Conservation (phyloP, 805 yeast genomes). For the Lachancea quebecensis region DNA sequence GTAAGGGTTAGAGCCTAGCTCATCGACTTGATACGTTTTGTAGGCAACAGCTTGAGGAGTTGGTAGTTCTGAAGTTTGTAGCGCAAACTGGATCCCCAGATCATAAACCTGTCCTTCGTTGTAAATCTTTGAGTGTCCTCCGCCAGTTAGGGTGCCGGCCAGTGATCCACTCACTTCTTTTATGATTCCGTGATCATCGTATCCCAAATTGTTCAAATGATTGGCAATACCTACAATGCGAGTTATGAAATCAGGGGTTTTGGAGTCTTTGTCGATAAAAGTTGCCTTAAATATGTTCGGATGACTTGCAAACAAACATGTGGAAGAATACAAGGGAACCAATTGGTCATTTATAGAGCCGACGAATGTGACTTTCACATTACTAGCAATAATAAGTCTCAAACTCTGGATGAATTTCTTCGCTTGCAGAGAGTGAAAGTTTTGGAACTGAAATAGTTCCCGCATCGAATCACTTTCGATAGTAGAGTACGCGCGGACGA, state of each 20-base stretch:
- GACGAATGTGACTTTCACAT: conserved; percentile 72
- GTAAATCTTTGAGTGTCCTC: conserved; percentile 89
- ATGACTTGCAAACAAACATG: conserved; percentile 74
- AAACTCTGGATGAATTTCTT: conserved; percentile 62
- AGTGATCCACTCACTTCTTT: conserved; percentile 72
- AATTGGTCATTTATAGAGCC: conserved; percentile 92
- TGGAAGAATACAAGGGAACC: conserved; percentile 86
- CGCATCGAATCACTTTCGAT: conserved; percentile 81
- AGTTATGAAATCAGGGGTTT: conserved; percentile 73
- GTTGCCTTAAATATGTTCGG: conserved; percentile 88
- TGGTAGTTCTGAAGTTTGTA: conserved; percentile 63
- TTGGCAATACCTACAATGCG: conserved; percentile 69
- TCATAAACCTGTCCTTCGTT: conserved; percentile 81
- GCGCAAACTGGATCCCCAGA: conserved; percentile 62
- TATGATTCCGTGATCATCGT: conserved; percentile 77
- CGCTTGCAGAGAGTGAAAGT: conserved; percentile 65
- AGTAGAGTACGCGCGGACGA: conserved; percentile 83
- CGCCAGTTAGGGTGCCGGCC: conserved; percentile 90
- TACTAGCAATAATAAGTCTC: conserved; percentile 53
- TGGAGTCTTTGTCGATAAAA: conserved; percentile 75
- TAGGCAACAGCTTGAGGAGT: conserved; percentile 34
- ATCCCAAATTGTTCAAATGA: conserved; percentile 67
- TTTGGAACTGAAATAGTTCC: conserved; percentile 85
- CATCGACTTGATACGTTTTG: conserved; percentile 51
- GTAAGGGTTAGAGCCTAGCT: conserved; percentile 71